These are phyloP conservation scores for Boletus pseudopeckii DNA, from an alignment of 768 basidiomycete species.

Conservation along the genomic window DNA sequence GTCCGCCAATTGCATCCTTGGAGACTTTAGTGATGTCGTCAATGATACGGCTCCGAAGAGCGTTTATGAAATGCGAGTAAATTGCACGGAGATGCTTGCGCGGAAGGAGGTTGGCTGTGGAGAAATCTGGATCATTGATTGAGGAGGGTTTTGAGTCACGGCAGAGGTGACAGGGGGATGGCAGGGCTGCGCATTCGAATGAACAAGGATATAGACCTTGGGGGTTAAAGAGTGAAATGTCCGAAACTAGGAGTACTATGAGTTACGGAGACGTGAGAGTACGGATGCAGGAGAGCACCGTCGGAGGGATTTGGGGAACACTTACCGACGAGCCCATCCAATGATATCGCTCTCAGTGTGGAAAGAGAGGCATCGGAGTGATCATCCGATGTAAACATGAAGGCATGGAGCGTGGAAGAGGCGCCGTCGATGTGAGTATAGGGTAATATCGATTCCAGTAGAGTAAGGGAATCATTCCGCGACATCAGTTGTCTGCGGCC, in stretches of 20 bases:
- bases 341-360: slow-evolving; percentile 36
- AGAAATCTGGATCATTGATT: slow-evolving; percentile 23
- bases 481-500: slow-evolving; percentile 50
- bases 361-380: slow-evolving; percentile 29
- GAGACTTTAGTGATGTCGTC: slow-evolving; percentile 51
- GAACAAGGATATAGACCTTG: slow-evolving; percentile 54
- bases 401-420: slow-evolving; percentile 54
- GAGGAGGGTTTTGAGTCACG: slow-evolving; percentile 18
- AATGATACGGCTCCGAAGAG: slow-evolving; percentile 50
- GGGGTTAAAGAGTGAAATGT: slow-evolving; percentile 44
- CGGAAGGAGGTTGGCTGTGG: slow-evolving; percentile 41
- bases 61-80: slow-evolving; percentile 52
- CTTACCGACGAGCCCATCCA: slow-evolving; percentile 55
- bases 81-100: slow-evolving; percentile 41
- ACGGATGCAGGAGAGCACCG: slow-evolving; percentile 1
- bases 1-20: slow-evolving; percentile 25
- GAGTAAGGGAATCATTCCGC: slow-evolving; percentile 34
- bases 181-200: slow-evolving; percentile 39
- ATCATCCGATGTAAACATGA: slow-evolving; percentile 43
- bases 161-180: slow-evolving; percentile 40
- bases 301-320: slow-evolving; percentile 6
- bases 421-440: slow-evolving; percentile 45
- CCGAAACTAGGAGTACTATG: slow-evolving; percentile 35
- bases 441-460: slow-evolving; percentile 51
- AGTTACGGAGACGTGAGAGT: slow-evolving; percentile 2